Conservation (phyloP, 2,329 filamentous ascomycete species). For the Diplodia intermedia region DNA sequence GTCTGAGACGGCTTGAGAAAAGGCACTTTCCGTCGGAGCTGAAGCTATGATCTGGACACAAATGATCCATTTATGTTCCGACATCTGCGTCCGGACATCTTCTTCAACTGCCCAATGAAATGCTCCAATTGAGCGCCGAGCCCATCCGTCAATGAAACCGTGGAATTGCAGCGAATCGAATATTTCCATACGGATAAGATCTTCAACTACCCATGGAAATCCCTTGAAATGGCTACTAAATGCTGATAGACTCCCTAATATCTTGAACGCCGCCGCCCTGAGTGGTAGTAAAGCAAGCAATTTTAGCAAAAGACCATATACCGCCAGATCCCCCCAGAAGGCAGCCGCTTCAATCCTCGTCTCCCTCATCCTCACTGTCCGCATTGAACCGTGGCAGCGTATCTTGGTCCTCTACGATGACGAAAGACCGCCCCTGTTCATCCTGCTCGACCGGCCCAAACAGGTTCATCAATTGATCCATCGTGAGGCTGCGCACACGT, state of each 20-base stretch:
- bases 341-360: conserved; percentile 37
- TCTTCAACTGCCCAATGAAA: conserved; percentile 4
- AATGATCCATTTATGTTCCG: neutral
- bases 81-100: conserved; percentile 4
- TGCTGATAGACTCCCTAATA: neutral
- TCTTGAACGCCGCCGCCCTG: neutral
- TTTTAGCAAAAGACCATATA: neutral
- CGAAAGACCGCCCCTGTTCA: conserved; percentile 50
- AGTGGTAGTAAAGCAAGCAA: neutral
- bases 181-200: neutral
- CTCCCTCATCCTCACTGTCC: conserved; percentile 44
- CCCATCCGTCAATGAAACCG: neutral
- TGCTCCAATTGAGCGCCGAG: no score
- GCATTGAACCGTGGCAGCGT: conserved; percentile 42
- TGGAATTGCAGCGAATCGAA: neutral
- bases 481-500: conserved; percentile 38
- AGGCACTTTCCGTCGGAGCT: neutral
- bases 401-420: conserved; percentile 48
- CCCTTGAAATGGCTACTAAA: neutral
- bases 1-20: neutral
- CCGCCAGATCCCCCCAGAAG: neutral
- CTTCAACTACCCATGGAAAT: neutral
- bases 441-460: conserved; percentile 54
- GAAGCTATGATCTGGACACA: conserved; percentile 7
- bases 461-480: conserved; percentile 54